Conservation (phyloP, 257 asterid genomes). For the Lavandula angustifolia region DNA sequence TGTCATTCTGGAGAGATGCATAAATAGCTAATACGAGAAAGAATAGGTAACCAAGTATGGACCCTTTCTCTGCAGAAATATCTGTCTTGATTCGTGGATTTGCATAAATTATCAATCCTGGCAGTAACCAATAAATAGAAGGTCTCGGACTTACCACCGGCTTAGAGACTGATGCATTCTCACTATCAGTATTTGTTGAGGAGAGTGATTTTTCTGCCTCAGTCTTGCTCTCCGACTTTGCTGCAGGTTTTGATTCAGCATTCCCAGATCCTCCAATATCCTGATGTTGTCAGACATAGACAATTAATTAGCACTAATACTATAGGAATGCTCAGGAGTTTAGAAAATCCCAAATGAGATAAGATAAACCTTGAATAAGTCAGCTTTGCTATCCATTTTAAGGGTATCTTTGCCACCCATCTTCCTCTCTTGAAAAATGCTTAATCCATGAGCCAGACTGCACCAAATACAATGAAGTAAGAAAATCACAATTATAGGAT, state of each 20-base stretch:
- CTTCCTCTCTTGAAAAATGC: conserved; percentile 77
- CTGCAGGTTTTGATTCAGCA: conserved; percentile 46
- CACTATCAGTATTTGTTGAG: conserved; percentile 60
- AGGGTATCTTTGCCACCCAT: conserved; percentile 55
- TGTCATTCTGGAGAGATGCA: not conserved
- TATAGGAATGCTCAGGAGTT: not conserved
- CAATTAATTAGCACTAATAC: not conserved
- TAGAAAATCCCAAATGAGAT: conserved; percentile 22
- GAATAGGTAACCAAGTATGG: too few relatives aligned
- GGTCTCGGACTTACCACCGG: conserved; percentile 52
- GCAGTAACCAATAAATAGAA: not conserved
- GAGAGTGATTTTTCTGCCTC: conserved; percentile 54
- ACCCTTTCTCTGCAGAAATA: not conserved
- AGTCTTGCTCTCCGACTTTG: conserved; percentile 49
- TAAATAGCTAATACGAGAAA: not conserved
- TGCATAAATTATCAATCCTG: not conserved
- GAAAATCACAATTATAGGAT: not conserved
- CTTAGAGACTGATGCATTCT: conserved; percentile 49
- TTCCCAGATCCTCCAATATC: conserved; percentile 36
- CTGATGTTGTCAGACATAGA: conserved; percentile 32
- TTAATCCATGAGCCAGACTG: conserved; percentile 88
- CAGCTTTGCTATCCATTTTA: conserved; percentile 61
- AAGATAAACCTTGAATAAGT: conserved; percentile 59
- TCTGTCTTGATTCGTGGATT: not conserved
- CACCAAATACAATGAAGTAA: conserved; percentile 27